Conservation (phyloP, 495 filamentous ascomycete species). For the Penicillium antarcticum region DNA sequence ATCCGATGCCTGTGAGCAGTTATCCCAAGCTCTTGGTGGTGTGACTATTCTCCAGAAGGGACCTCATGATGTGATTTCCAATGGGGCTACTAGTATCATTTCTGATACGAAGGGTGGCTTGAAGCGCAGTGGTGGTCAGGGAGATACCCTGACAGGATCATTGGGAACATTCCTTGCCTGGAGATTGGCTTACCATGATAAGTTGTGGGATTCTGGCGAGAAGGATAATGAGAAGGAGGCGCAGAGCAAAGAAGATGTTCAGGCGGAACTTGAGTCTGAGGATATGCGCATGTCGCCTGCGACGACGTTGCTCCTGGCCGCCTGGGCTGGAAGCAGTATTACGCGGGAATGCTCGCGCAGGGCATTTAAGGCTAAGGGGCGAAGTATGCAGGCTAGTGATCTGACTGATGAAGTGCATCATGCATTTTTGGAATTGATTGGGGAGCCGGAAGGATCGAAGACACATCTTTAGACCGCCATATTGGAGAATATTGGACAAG, state of each 20-base stretch:
- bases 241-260: constrained; percentile 35
- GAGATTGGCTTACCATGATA: constrained; percentile 79
- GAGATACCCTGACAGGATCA: constrained; percentile 89
- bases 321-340: constrained; percentile 80
- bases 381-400: constrained; percentile 91
- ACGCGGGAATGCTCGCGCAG: constrained; percentile 89
- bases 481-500: neutral
- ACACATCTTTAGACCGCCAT: constrained; percentile 26
- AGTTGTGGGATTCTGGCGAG: constrained; percentile 68
- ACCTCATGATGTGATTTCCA: constrained; percentile 75
- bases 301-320: constrained; percentile 74
- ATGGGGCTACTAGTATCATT: constrained; percentile 70
- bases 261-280: constrained; percentile 43
- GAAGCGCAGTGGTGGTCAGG: constrained; percentile 92
- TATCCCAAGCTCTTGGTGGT: constrained; percentile 77
- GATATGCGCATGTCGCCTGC: constrained; percentile 42
- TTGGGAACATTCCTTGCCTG: constrained; percentile 87
- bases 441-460: constrained; percentile 49
- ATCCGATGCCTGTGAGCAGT: constrained; percentile 61
- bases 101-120: constrained; percentile 74
- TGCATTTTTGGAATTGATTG: constrained; percentile 76
- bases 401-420: constrained; percentile 85
- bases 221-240: constrained; percentile 41
- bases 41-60: constrained; percentile 93
- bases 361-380: constrained; percentile 82